Evolutionary conservation across 345 rosid species (phyloP).

Genomic region (Brassica napus): Da-Ae NC_063448.1:46476501-46477000

Average conservation of each 20-base stretch:
- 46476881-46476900: slow-evolving; percentile 18
- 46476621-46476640: slow-evolving; percentile 67
- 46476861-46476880: slow-evolving; percentile 21
- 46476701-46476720: slow-evolving; percentile 56
- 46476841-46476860: slow-evolving; percentile 66
- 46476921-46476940: slow-evolving; percentile 36
- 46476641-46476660: slow-evolving; percentile 98
- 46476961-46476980: slow-evolving; percentile 25
- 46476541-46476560: slow-evolving; percentile 17
- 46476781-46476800: slow-evolving; percentile 66
- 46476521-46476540: not conserved
- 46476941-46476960: slow-evolving; percentile 36
- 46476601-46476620: slow-evolving; percentile 51
- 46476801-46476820: slow-evolving; percentile 77
- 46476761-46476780: slow-evolving; percentile 19
- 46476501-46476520: not conserved
- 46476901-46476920: slow-evolving; percentile 25
- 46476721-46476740: slow-evolving; percentile 62
- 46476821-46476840: slow-evolving; percentile 77
- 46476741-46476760: slow-evolving; percentile 33
- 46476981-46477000: not conserved
- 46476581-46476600: not conserved
- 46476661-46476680: slow-evolving; percentile 86
- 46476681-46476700: slow-evolving; percentile 92
- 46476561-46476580: slow-evolving; percentile 30